Evolutionary conservation across 768 basidiomycete species (phyloP), one percentile per base, ranked within the genome.

Genomic region (Agrocybe praecox): DNA sequence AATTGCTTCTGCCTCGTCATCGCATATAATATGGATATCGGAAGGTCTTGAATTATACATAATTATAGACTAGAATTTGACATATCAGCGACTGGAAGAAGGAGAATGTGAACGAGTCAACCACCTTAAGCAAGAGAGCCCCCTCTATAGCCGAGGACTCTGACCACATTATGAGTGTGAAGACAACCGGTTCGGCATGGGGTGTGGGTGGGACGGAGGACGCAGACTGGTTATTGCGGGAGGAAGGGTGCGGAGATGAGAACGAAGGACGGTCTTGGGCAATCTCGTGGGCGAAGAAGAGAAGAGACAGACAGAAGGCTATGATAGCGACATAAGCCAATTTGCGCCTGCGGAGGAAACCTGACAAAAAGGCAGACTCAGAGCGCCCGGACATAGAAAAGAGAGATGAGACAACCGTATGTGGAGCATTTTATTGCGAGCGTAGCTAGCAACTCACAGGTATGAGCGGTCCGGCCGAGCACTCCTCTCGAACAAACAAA

Each of bases 11-110:
- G 80, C 80, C 10, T 46, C 62, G 26, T 77, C 72, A 57, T 81
- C 79, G 61, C 79, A 80, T 22, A 83, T 67, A 43, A 79, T 74
- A 59, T 79, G 76, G 46, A 79, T 68, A 9, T 75, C 69, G n/a
- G 72, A 64, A 6, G 77, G 76, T 49, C 67, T 68, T 18, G 70
- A 65, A 32, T 65, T 74, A 51, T 79, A 75, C 58, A 79, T 69
- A 14, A 79, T 57, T 47, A 73, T 72, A 24, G 76, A 54, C 57
- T 58, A 24, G 23, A 21, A 52, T 12, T 7, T 7, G 9, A 19
- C 17, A 1, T 6, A 42, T 51, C 18, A 51, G 34, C 15, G 15
- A 34, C 5, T 22, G 9, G 17, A 48, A 32, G 50, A 1, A 49
- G 46, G 46, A 60, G 52, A 64, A 54, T 34, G 43, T 40, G 43